Conservation (phyloP, 2,329 filamentous ascomycete genomes). For the Paecilomyces sp. region DNA sequence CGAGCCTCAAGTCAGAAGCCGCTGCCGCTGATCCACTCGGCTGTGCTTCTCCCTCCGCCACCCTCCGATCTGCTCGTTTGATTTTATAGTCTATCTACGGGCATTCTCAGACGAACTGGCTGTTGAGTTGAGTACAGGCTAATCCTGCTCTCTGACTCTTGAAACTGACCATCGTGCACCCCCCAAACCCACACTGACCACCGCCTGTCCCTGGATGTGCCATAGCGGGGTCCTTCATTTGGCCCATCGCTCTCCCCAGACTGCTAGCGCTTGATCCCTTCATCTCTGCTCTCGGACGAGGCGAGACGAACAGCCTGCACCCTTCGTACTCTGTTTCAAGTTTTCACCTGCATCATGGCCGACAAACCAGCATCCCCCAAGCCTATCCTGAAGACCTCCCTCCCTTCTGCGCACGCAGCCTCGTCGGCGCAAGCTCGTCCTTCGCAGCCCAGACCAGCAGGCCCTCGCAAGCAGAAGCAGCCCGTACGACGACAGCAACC, state of each 20-base stretch:
- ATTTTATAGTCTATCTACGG: background rate
- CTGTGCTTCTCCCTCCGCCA: background rate
- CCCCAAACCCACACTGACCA: background rate
- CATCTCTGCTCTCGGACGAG: constrained; percentile 6
- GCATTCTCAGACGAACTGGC: background rate
- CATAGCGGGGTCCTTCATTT: background rate
- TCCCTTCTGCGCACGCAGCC: constrained; percentile 32
- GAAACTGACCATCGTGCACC: background rate
- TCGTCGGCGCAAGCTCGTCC: constrained; percentile 23
- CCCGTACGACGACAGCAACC: constrained; percentile 22
- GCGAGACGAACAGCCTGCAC: background rate
- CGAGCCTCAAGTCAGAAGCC: background rate
- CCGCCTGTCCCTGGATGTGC: background rate
- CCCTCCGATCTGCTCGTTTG: background rate
- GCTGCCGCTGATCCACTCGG: background rate
- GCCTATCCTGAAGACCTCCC: constrained; percentile 56
- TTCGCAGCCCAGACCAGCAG: constrained; percentile 33
- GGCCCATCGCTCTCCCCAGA: background rate
- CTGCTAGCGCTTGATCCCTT: background rate
- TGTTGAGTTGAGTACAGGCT: no score
- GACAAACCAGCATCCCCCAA: constrained; percentile 33
- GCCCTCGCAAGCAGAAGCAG: constrained; percentile 10
- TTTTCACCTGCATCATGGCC: constrained; percentile 9
- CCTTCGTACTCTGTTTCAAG: background rate
- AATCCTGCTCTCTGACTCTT: background rate